Percentiles rank a stretch among this genome's conserved stretches.
Evolutionary conservation across 768 basidiomycete genomes (phyloP).

Genomic region (Clitopilus passeckerianus): DNA sequence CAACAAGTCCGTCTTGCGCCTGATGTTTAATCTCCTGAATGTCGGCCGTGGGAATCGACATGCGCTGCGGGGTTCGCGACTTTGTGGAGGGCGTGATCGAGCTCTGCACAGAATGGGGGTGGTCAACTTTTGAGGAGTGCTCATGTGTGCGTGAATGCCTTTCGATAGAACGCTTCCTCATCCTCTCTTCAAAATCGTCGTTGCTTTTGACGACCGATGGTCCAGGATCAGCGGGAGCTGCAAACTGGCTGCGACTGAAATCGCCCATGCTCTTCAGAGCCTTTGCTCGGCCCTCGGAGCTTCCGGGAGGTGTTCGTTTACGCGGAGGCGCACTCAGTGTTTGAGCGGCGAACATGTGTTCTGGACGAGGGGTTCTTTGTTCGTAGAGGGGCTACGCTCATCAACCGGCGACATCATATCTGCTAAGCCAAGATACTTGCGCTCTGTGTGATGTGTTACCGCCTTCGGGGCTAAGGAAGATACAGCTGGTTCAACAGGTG

Average conservation of each 20-base stretch:
- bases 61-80: neutral
- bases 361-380: neutral
- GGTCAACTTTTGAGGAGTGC: neutral
- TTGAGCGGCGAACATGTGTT: neutral
- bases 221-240: constrained; percentile 2
- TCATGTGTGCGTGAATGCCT: neutral
- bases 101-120: neutral
- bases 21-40: too few species aligned
- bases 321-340: constrained; percentile 9
- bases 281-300: constrained; percentile 38
- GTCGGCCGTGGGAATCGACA: too few species aligned
- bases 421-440: neutral
- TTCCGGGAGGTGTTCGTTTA: constrained; percentile 46
- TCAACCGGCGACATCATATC: neutral
- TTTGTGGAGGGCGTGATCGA: neutral
- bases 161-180: neutral
- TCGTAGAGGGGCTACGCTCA: neutral
- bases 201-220: neutral
- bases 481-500: too few species aligned
- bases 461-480: neutral
- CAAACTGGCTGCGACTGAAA: constrained; percentile 12
- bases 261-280: constrained; percentile 41
- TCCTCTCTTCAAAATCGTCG: neutral
- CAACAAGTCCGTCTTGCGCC: too few species aligned
- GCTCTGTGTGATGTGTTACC: neutral